Conservation (phyloP, 2,329 filamentous ascomycete species). For the Exophiala oligosperma region DNA sequence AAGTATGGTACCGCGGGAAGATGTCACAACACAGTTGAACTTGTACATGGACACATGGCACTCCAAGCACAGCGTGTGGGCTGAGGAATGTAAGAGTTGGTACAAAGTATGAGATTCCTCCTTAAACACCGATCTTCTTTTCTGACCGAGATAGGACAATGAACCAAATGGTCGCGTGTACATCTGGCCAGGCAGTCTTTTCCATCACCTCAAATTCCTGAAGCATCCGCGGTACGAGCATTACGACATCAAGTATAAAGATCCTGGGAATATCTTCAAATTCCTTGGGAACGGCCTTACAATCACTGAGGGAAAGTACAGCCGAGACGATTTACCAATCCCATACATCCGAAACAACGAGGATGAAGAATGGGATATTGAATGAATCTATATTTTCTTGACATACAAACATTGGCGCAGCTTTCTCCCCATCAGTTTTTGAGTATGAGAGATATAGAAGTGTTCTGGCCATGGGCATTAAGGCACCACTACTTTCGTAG, state of each 20-base stretch:
- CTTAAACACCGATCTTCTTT: neutral
- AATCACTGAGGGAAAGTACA: slow-evolving; percentile 35
- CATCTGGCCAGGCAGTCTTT: slow-evolving; percentile 41
- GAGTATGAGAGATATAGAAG: too few relatives aligned
- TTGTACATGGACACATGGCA: slow-evolving; percentile 27
- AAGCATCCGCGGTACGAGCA: slow-evolving; percentile 42
- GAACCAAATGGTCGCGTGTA: slow-evolving; percentile 32
- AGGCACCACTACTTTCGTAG: too few relatives aligned
- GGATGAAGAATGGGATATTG: slow-evolving; percentile 17
- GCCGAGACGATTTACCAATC: slow-evolving; percentile 2
- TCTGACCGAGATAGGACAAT: slow-evolving; percentile 2
- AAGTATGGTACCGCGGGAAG: slow-evolving; percentile 18
- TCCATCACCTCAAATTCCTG: slow-evolving; percentile 42
- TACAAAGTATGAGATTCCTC: slow-evolving; percentile 21
- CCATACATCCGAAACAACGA: slow-evolving; percentile 20
- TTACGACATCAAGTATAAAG: slow-evolving; percentile 39
- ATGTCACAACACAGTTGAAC: slow-evolving; percentile 27
- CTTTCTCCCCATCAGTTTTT: too few relatives aligned
- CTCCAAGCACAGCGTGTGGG: slow-evolving; percentile 34
- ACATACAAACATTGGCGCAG: too few relatives aligned
- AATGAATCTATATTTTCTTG: neutral
- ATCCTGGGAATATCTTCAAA: slow-evolving; percentile 40
- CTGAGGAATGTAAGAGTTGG: slow-evolving; percentile 31
- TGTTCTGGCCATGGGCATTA: too few relatives aligned
- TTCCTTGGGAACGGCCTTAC: slow-evolving; percentile 49